Evolutionary conservation across 768 basidiomycete species (phyloP), one percentile per base, ranked within the genome.

Genomic region (Lentinula sp.): DNA sequence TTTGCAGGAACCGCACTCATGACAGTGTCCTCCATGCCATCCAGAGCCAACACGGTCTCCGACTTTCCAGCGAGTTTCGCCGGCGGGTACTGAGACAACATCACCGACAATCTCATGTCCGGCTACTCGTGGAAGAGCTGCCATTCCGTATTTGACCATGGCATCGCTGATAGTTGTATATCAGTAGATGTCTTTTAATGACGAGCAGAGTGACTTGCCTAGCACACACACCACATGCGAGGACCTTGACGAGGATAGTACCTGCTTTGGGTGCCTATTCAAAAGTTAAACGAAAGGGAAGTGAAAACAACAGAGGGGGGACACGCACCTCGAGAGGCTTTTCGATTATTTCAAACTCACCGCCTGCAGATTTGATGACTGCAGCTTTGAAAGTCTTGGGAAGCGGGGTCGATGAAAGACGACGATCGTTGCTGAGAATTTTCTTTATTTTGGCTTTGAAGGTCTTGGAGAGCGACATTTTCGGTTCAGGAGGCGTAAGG

Each of bases 361-460:
- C 53, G 10, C 53, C 53, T n/a, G 53, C 31, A 55, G 35, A 40
- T 13, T 37, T 37, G 37, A 55, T 55, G 21, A 55, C 53, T 6
- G 53, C 53, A 6, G 53, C 53, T 55, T 55, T 55, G 21, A 37
- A 55, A 23, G 53, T 55, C 21, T 55, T 55, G n/a, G 53, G 53
- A 7, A 55, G 37, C 13, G 53, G 16, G 0, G 13, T 55, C 21
- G 31, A 10, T n/a, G 46, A 48, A 5, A 48, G 18, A 23, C 46
- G 46, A 23, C 46, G 46, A 11, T 48, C 46, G 21, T 48, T 48
- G n/a, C 21, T 48, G 21, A 48, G 46, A 11, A 48, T 6, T 11
- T 48, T 48, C 46, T 48, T 48, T 18, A 48, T 48, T 11, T 48
- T 48, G 21, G 46, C 18, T 48, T 48, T 48, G 46, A 48, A 48